Base-by-base conservation (phyloP, 1,284 basidiomycete genomes). In the Tylopilus sp. region DNA sequence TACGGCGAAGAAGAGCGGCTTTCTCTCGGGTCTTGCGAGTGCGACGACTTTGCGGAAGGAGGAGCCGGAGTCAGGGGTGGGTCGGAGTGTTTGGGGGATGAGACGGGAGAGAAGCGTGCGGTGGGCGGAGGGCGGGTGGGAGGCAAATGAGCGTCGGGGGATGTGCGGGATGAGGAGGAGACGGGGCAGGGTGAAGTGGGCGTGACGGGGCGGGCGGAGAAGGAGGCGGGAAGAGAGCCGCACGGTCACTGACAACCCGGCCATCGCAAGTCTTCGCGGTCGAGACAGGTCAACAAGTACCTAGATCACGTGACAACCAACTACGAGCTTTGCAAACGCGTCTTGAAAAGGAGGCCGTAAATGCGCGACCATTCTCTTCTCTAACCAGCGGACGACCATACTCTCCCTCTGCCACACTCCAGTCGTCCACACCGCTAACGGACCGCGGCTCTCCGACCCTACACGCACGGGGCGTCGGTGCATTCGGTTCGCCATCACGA, bases 401-500 rank as follows among this genome's bases (percentile, higher is more conserved):
- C 74, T 72, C 63, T 89, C 86, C 48, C 70, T 71, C 56, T 81
- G 56, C 86, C 86, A 89, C 2, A 88, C 74, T 0, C 76, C 78
- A 0, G 75, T 80, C 26, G 86, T 88, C 80, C 79, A 85, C 21
- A 89, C 71, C 0, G 82, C 72, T 41, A 89, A 62, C 11, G 86
- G 84, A 0, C 81, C 79, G 4, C 19, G 6, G 18, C 38, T 18
- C 18, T 28, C 31, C 18, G 31, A n/a, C 26, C 1, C 28, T 11
- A 19, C 23, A 12, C 19, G 21, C 37, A 19, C 15, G 2, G 2
- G 12, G 8, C 12, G 26, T 13, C 53, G 48, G 13, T 65, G 67
- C 74, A 89, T 82, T 37, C 92, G 83, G 56, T 89, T 86, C 6
- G 92, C 88, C 61, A 97, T 75, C 38, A 97, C 79, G 16, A 95